Evolutionary conservation across 2,329 filamentous ascomycete species (phyloP), one percentile per base, ranked within the genome.

Genomic region (Fusarium sublunatum): DNA sequence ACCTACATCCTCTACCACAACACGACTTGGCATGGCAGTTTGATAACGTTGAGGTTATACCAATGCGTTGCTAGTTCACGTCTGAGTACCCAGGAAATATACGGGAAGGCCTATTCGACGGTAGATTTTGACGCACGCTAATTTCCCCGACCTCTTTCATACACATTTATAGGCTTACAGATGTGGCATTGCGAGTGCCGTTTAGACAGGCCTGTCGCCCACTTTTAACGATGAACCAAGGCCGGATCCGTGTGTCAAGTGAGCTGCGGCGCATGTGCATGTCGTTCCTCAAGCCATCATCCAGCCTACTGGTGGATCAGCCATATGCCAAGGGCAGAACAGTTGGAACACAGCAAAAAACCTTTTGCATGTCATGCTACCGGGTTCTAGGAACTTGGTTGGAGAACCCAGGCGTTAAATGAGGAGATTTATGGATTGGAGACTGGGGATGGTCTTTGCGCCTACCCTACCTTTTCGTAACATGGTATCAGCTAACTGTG

Each of bases 261-360:
- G 70, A 73, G 71, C 62, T 71, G 61, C 68, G 67, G 67, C 67
- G 65, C 54, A 72, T 73, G 71, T 73, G 67, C 69, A 59, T 64
- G 57, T 72, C 50, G 69, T 61, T 66, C 61, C 40, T 68, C 49
- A 61, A 57, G 59, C 55, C 60, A 61, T 58, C 47, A 41, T 55
- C 61, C 50, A 62, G 42, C 58, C 60, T 58, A 63, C 60, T 45
- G 46, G 55, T 61, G 60, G 63, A 53, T 55, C 46, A 57, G 53
- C 50, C 61, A 13, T 50, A 49, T 35, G 40, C 53, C 35, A 55
- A 56, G 40, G 42, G 50, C 45, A 40, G 39, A 40, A 60, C 53
- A 53, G 36, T 50, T 49, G 40, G 53, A 53, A 42, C 41, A 24
- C 47, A 35, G 42, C 35, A 32, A 48, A 60, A 42, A 42, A 36